A percentile compares a stretch with the other conserved stretches of the same genome.
Conservation (phyloP, 257 asterid species). For the Avicennia marina region DNA sequence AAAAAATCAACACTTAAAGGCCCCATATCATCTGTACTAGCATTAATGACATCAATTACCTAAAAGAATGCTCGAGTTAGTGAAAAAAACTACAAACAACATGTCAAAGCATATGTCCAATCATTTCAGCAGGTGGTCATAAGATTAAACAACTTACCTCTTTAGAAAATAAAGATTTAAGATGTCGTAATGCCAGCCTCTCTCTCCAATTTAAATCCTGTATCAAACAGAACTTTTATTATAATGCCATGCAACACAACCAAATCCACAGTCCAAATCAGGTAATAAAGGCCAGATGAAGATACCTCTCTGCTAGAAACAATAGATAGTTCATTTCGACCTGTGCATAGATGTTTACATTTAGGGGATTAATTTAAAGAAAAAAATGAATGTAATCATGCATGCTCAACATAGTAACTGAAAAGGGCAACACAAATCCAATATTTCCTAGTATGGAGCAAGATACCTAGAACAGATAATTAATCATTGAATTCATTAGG, state of each 20-base stretch:
- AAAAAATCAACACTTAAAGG: conserved; percentile 64
- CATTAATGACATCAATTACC: conserved; percentile 73
- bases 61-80: conserved; percentile 27
- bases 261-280: background rate
- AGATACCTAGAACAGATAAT: too few relatives aligned
- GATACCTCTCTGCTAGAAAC: conserved; percentile 34
- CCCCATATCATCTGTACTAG: conserved; percentile 67
- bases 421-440: too few relatives aligned
- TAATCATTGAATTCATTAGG: too few relatives aligned
- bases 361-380: too few relatives aligned
- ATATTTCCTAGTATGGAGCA: too few relatives aligned
- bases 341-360: background rate
- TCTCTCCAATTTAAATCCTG: conserved; percentile 74
- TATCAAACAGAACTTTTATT: conserved; percentile 4
- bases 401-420: too few relatives aligned
- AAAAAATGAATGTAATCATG: too few relatives aligned
- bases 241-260: background rate
- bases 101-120: background rate
- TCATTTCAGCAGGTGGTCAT: background rate
- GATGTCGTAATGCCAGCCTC: conserved; percentile 57
- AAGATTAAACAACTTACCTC: conserved; percentile 36
- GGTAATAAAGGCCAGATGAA: background rate
- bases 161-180: conserved; percentile 54
- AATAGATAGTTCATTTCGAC: background rate
- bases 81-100: background rate